Evolutionary conservation across 78 protist genomes (phyloP).

Genomic region (Dictyostelium brefeldianum): DNA sequence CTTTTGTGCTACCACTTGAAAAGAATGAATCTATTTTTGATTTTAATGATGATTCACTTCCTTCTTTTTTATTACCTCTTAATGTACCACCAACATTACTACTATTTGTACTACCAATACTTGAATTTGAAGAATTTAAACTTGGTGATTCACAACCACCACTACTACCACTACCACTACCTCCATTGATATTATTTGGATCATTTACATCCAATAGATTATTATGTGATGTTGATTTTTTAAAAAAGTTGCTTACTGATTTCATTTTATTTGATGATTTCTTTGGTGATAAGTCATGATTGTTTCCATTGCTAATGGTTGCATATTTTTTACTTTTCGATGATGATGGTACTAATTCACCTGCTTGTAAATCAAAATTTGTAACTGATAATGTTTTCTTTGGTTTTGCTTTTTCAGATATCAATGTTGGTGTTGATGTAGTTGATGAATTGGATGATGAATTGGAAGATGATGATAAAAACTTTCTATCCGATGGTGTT

Average conservation of each 20-base stretch:
- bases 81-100: not conserved
- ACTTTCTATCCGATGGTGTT: not conserved
- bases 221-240: not conserved
- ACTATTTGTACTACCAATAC: not conserved
- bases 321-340: not conserved
- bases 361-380: slow-evolving; percentile 12
- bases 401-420: slow-evolving; percentile 20
- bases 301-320: not conserved
- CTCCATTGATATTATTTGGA: not conserved
- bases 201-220: slow-evolving; percentile 12
- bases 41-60: not conserved
- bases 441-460: not conserved
- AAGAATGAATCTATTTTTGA: slow-evolving; percentile 40
- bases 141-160: not conserved
- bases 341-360: not conserved
- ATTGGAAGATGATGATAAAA: not conserved
- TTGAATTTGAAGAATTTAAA: not conserved
- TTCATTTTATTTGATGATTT: slow-evolving; percentile 1
- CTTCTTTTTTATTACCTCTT: not conserved
- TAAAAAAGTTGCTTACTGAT: slow-evolving; percentile 13
- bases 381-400: slow-evolving; percentile 2
- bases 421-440: not conserved
- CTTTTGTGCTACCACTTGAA: not conserved
- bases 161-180: not conserved
- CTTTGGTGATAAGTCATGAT: not conserved